These are phyloP conservation scores for Aspergillus ochraceus DNA, from an alignment of 2,329 filamentous ascomycete species.

Conservation along the genomic window DNA sequence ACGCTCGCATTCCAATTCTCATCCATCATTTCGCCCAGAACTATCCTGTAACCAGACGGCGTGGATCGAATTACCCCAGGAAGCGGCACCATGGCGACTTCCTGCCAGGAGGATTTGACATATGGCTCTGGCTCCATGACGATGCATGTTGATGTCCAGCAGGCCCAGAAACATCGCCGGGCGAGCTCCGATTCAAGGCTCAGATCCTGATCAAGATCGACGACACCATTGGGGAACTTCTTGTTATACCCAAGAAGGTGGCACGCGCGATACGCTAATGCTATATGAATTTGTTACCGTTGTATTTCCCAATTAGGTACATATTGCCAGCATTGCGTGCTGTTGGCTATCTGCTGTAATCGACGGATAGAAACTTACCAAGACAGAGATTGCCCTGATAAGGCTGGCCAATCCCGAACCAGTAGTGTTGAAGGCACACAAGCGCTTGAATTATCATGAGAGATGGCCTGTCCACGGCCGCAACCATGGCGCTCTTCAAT, in stretches of 20 bases:
- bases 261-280: slow-evolving; percentile 1
- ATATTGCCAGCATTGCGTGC: too few relatives aligned
- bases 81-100: slow-evolving; percentile 1
- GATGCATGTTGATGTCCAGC: slow-evolving; percentile 2
- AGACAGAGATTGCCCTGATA: slow-evolving; percentile 1
- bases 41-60: background rate
- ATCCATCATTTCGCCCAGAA: background rate
- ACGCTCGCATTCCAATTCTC: background rate
- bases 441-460: background rate
- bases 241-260: slow-evolving; percentile 3
- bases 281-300: background rate
- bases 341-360: background rate
- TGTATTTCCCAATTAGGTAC: too few relatives aligned
- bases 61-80: background rate
- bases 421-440: slow-evolving; percentile 1
- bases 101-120: background rate
- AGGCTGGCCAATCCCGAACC: background rate
- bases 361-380: background rate
- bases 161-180: slow-evolving; percentile 1
- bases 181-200: background rate
- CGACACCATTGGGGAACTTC: background rate
- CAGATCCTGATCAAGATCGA: background rate
- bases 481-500: background rate
- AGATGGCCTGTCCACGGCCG: background rate
- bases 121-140: slow-evolving; percentile 2